These are phyloP conservation scores for Apiotrichum montevideense DNA, from an alignment of 1,284 basidiomycete genomes.

Conservation along the genomic window DNA sequence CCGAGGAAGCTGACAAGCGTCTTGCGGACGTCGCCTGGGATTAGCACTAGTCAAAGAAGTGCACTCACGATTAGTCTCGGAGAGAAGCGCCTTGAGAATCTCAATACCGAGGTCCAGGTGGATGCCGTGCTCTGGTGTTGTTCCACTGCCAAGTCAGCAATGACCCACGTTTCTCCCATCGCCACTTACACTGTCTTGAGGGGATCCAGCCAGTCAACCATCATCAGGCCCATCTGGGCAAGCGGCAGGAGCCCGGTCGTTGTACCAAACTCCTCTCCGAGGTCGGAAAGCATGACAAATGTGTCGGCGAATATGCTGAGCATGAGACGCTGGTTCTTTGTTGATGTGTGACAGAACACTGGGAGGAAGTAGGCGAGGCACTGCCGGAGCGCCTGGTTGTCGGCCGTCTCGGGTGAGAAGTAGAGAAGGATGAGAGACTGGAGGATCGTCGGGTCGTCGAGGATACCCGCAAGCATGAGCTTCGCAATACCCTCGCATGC, in stretches of 20 bases:
- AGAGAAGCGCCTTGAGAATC: conserved; percentile 57
- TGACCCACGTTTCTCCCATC: neutral
- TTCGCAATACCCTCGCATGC: conserved; percentile 82
- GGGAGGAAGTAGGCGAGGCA: conserved; percentile 96
- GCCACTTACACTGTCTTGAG: conserved; percentile 63
- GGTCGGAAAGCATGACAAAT: conserved; percentile 60
- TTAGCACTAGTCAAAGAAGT: conserved; percentile 27
- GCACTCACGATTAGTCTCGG: conserved; percentile 33
- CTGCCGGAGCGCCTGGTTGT: conserved; percentile 82
- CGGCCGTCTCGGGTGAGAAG: conserved; percentile 75
- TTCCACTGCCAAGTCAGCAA: neutral
- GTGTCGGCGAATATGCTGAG: conserved; percentile 70
- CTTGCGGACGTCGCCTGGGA: conserved; percentile 70
- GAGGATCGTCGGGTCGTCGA: conserved; percentile 70
- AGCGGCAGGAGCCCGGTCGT: conserved; percentile 75
- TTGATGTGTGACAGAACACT: conserved; percentile 81
- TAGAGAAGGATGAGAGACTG: conserved; percentile 74
- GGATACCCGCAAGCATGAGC: conserved; percentile 76
- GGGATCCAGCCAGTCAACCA: conserved; percentile 92
- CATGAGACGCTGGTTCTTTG: conserved; percentile 71
- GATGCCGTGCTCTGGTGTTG: conserved; percentile 50
- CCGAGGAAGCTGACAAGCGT: conserved; percentile 69
- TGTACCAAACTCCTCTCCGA: conserved; percentile 64
- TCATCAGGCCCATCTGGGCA: conserved; percentile 71
- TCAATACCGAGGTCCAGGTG: conserved; percentile 76